phyloP scores from a whole-genome alignment of 2,329 filamentous ascomycete species.

The Penicillium sp. region DNA sequence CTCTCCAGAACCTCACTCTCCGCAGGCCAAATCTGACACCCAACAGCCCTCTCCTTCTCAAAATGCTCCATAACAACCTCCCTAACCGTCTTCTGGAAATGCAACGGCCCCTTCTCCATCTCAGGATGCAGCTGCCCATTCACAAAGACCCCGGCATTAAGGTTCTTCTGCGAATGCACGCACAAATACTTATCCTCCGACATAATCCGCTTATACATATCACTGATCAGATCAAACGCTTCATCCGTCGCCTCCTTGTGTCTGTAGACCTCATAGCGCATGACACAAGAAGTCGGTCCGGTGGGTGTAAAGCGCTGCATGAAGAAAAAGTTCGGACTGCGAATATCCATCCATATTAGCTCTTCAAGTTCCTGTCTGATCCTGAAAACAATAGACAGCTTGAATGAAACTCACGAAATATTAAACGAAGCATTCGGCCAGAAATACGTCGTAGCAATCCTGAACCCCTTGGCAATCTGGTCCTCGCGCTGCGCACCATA shows the following conservation, averaged over 20 bases:
- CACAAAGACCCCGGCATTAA: slow-evolving; percentile 59
- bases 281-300: slow-evolving; percentile 50
- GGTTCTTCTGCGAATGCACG: slow-evolving; percentile 56
- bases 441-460: slow-evolving; percentile 30
- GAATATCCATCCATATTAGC: too few relatives aligned
- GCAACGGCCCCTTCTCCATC: slow-evolving; percentile 57
- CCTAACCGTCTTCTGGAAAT: slow-evolving; percentile 55
- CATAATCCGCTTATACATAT: slow-evolving; percentile 64
- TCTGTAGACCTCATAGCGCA: slow-evolving; percentile 63
- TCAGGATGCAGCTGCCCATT: slow-evolving; percentile 61
- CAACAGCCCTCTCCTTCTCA: slow-evolving; percentile 44
- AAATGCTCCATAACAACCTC: slow-evolving; percentile 49
- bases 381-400: too few relatives aligned
- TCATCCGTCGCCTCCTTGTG: slow-evolving; percentile 59
- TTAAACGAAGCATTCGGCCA: slow-evolving; percentile 39
- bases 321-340: slow-evolving; percentile 58
- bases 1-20: neutral
- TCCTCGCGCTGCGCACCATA: slow-evolving; percentile 32
- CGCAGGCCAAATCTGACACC: slow-evolving; percentile 54
- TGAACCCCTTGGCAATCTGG: slow-evolving; percentile 24
- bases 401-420: slow-evolving; percentile 27
- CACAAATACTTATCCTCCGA: slow-evolving; percentile 64
- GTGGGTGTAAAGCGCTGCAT: slow-evolving; percentile 61
- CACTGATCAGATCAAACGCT: slow-evolving; percentile 55
- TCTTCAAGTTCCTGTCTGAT: too few relatives aligned